Conservation (phyloP, 1,139 yeast genomes). For the Magnusiomyces clavatus region DNA sequence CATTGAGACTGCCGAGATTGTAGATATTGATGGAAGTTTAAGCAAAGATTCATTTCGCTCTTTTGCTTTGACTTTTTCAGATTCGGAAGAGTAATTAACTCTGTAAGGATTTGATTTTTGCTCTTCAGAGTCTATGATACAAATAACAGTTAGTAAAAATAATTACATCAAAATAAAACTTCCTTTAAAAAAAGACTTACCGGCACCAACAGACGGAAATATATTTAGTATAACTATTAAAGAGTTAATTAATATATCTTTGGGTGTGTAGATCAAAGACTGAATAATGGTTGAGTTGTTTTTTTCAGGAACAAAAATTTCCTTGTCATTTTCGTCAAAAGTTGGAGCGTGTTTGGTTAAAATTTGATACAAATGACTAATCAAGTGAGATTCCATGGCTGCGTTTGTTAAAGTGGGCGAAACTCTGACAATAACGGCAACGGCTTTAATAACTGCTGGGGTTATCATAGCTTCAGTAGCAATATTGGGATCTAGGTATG, state of each 20-base stretch:
- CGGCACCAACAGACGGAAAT: constrained; percentile 30
- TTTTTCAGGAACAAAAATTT: constrained; percentile 16
- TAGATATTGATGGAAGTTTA: constrained; percentile 20
- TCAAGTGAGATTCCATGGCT: constrained; percentile 18
- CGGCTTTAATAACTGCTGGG: constrained; percentile 27
- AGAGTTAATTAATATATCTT: constrained; percentile 50
- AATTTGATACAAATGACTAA: constrained; percentile 26
- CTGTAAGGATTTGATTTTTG: constrained; percentile 29
- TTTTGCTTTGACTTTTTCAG: constrained; percentile 12
- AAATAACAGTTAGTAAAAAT: background rate
- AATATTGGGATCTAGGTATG: constrained; percentile 21
- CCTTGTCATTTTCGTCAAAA: constrained; percentile 20
- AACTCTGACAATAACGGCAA: constrained; percentile 40
- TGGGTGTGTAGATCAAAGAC: constrained; percentile 68
- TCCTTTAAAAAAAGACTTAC: too few relatives aligned
- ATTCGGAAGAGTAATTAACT: constrained; percentile 18
- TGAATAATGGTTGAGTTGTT: constrained; percentile 45
- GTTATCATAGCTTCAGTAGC: constrained; percentile 20
- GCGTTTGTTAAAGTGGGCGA: constrained; percentile 25
- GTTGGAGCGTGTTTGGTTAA: constrained; percentile 29
- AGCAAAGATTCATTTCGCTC: constrained; percentile 16
- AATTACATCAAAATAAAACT: background rate
- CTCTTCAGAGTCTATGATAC: constrained; percentile 6
- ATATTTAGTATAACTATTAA: constrained; percentile 51
- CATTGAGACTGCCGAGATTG: constrained; percentile 46